Base-by-base conservation (phyloP, 164 flowering plant genomes). In the Akebia trifoliata region DNA sequence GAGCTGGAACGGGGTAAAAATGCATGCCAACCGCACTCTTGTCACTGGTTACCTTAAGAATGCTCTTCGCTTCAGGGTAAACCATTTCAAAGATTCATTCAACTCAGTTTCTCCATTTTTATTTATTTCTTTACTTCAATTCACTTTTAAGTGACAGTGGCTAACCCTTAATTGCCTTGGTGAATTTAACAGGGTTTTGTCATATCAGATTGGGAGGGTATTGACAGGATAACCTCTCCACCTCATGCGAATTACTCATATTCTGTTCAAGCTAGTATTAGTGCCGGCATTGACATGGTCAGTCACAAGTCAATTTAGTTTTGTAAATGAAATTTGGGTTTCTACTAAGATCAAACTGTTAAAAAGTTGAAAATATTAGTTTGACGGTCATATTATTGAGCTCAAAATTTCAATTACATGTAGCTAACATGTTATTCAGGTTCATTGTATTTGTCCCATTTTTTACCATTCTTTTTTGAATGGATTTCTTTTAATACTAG, bases 261-360 rank as follows among this genome's bases (percentile, higher is more conserved):
- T 36, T 77, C 81, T 9, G 56, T 77, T 28, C 54, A 64, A 49
- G 70, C 74, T 40, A 74, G 74, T 22, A 39, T 77, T 50, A 17
- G 40, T 54, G 78, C 81, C 37, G 81, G 81, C 15, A 72, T 77
- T 59, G 81, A 77, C 69, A 77, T 77, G 81, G 78, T 74, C 12
- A 60, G 70, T 66, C 2, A 6, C 7, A 30, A 31, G 14, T 8
- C 24, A 43, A 29, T 29, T n/a, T 50, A 50, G 24, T n/a, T 6
- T 7, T 28, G 2, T 5, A 17, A n/a, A n/a, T n/a, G n/a, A n/a
- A n/a, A n/a, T n/a, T n/a, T 38, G n/a, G 11, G 14, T 14, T 38
- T n/a, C 42, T 14, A 38, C n/a, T 38, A 4, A 3, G 2, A 38
- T 38, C 18, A 38, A 38, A 18, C 18, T 14, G 42, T 15, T 38